A percentile compares a stretch with the other conserved stretches of the same genome.
Conservation (phyloP, 441 rosid genomes). For the Mallotus japonicus region DNA sequence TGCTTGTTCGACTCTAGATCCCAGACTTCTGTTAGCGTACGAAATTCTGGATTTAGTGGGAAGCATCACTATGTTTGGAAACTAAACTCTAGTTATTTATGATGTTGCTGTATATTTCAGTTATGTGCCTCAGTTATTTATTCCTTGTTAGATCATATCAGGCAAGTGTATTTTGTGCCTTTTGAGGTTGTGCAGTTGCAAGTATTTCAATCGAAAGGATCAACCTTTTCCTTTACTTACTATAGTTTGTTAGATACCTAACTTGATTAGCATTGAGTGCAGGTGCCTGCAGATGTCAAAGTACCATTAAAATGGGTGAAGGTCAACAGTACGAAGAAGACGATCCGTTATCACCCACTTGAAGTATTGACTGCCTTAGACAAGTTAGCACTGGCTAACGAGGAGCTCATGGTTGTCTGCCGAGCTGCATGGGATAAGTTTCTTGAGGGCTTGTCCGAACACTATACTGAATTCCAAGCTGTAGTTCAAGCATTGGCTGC, state of each 20-base stretch:
- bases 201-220: not conserved
- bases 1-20: too few species aligned
- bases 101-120: not conserved
- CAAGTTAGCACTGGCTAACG: conserved; percentile 69
- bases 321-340: conserved; percentile 85
- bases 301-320: conserved; percentile 82
- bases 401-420: conserved; percentile 62
- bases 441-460: conserved; percentile 55
- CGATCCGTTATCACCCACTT: conserved; percentile 82
- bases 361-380: conserved; percentile 73
- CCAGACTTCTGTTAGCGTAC: not conserved
- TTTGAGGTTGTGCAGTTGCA: not conserved
- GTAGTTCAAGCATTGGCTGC: conserved; percentile 79
- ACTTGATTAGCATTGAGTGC: conserved; percentile 30
- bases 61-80: not conserved
- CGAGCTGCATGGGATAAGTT: conserved; percentile 82
- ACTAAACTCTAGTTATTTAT: not conserved
- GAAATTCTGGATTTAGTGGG: not conserved
- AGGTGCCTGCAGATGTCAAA: conserved; percentile 67
- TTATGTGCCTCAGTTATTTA: not conserved
- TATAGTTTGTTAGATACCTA: conserved; percentile 15
- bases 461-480: conserved; percentile 72
- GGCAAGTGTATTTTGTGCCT: not conserved
- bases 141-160: not conserved
- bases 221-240: not conserved